Conservation (phyloP, 805 yeast species). For the Candida boleticola region DNA sequence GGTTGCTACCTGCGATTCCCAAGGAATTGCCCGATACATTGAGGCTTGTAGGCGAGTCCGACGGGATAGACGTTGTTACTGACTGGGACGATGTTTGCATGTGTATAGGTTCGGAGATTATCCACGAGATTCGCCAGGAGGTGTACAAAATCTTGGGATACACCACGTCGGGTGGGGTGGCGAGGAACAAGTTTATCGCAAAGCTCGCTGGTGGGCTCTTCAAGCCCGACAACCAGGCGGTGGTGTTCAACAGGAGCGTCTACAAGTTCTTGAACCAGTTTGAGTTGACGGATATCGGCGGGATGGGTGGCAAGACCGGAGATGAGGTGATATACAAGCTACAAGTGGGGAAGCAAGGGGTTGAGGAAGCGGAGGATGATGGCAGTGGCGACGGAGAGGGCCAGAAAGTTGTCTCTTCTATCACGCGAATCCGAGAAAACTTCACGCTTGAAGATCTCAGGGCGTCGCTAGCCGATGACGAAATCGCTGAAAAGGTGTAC, state of each 20-base stretch:
- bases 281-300: slow-evolving; percentile 75
- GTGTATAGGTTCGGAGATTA: slow-evolving; percentile 62
- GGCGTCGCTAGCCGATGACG: slow-evolving; percentile 33
- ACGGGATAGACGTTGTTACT: slow-evolving; percentile 4
- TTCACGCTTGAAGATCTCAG: slow-evolving; percentile 30
- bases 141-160: slow-evolving; percentile 62
- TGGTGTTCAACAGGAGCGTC: slow-evolving; percentile 52
- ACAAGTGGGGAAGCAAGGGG: slow-evolving; percentile 20
- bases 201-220: slow-evolving; percentile 82
- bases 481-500: slow-evolving; percentile 54
- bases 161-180: slow-evolving; percentile 88
- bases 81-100: slow-evolving; percentile 82
- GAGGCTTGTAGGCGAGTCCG: slow-evolving; percentile 6
- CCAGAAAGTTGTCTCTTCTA: slow-evolving; percentile 17
- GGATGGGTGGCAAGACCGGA: slow-evolving; percentile 90
- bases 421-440: slow-evolving; percentile 48
- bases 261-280: slow-evolving; percentile 56
- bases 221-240: slow-evolving; percentile 87
- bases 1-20: slow-evolving; percentile 47
- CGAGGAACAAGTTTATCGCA: slow-evolving; percentile 72
- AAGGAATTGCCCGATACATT: slow-evolving; percentile 26
- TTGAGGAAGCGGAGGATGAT: not conserved
- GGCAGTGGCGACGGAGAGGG: not conserved
- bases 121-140: slow-evolving; percentile 50
- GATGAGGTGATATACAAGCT: slow-evolving; percentile 50